A percentile compares a stretch with the other conserved stretches of the same genome.
These are phyloP conservation scores for Penicillium sp. DNA, from an alignment of 2,329 filamentous ascomycete genomes.

Conservation along the genomic window DNA sequence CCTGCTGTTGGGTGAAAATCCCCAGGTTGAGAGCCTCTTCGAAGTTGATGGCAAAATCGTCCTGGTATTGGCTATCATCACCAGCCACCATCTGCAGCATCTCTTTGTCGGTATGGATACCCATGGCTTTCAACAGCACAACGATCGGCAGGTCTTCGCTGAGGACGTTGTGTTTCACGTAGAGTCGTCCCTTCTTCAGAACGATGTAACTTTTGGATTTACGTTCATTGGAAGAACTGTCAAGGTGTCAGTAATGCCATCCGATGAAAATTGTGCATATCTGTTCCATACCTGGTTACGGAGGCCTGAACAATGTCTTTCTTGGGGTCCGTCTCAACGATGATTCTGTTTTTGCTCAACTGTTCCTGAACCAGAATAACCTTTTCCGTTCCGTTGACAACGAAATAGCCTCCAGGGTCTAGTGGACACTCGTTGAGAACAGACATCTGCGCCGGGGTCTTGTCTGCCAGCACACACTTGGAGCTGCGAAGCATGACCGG, in stretches of 20 bases:
- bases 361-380: constrained; percentile 98
- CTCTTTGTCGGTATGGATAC: constrained; percentile 90
- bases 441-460: constrained; percentile 85
- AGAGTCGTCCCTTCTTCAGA: constrained; percentile 88
- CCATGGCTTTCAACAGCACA: constrained; percentile 88
- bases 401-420: constrained; percentile 96
- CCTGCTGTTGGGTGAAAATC: constrained; percentile 91
- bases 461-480: constrained; percentile 82
- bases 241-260: background rate
- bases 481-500: constrained; percentile 97
- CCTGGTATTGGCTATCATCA: constrained; percentile 83
- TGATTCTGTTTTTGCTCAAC: constrained; percentile 97
- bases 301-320: constrained; percentile 94
- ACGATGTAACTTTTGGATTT: constrained; percentile 98
- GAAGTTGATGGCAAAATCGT: constrained; percentile 93
- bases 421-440: constrained; percentile 91
- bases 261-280: background rate
- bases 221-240: constrained; percentile 90
- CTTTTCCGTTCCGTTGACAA: constrained; percentile 96
- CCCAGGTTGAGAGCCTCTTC: constrained; percentile 83
- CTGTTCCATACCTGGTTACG: constrained; percentile 64
- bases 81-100: constrained; percentile 90
- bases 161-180: constrained; percentile 88
- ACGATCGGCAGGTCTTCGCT: constrained; percentile 94
- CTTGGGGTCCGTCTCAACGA: constrained; percentile 89